A percentile compares a stretch with the other conserved stretches of the same genome.
phyloP scores from a whole-genome alignment of 139 green algal species.

The Limnomonas spitsbergensis region DNA sequence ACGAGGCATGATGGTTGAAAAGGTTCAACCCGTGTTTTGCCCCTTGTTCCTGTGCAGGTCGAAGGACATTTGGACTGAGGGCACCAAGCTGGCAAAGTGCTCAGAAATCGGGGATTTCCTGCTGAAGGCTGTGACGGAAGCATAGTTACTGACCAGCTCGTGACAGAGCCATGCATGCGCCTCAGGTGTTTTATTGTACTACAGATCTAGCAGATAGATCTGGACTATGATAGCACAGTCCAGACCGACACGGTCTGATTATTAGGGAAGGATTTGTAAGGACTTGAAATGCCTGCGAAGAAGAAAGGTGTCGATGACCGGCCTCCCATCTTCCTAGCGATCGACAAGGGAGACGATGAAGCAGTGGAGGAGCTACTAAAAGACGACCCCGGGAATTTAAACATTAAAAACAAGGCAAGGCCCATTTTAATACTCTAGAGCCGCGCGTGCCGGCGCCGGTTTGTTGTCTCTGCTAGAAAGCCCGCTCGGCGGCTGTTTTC shows the following conservation, averaged over 20 bases:
- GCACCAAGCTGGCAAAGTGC: slow-evolving; percentile 75
- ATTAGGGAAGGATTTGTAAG: no score
- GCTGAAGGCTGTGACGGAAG: slow-evolving; percentile 36
- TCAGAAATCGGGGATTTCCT: slow-evolving; percentile 74
- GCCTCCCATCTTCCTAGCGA: slow-evolving; percentile 13
- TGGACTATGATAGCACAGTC: no score
- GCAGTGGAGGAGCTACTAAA: slow-evolving; percentile 14
- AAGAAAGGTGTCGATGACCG: slow-evolving; percentile 1
- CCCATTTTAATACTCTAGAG: no score
- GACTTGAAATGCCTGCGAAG: slow-evolving; percentile 18
- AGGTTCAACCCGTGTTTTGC: no score
- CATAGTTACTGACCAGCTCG: no score
- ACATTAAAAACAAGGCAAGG: slow-evolving; percentile 11
- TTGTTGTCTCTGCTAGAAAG: neutral
- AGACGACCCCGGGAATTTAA: neutral
- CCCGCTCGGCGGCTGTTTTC: neutral
- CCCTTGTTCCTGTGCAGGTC: no score
- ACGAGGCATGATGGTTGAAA: no score
- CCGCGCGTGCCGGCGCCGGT: no score
- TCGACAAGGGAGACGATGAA: slow-evolving; percentile 13
- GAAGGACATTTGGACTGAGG: slow-evolving; percentile 83
- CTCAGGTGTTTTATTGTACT: no score
- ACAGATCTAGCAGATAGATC: no score
- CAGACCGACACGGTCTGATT: no score
- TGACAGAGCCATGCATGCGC: no score